Conservation (phyloP, 768 basidiomycete genomes). For the Rhizopogon vinicolor region DNA sequence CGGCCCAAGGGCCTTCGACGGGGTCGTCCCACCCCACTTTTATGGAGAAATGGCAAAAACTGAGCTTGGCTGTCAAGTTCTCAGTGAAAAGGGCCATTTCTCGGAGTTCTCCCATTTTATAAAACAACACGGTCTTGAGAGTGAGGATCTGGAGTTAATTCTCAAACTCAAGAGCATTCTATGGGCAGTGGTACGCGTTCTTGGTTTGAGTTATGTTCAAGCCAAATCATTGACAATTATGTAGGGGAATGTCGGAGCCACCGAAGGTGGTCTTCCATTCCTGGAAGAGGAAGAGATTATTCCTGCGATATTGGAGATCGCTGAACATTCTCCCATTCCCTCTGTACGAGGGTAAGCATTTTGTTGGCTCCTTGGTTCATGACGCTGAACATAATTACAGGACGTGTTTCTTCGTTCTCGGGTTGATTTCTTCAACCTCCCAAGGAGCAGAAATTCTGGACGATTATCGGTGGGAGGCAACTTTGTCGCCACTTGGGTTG, state of each 20-base stretch:
- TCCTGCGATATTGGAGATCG: constrained; percentile 85
- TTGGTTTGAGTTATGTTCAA: not conserved
- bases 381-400: constrained; percentile 36
- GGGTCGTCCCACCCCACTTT: constrained; percentile 90
- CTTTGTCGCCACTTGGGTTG: constrained; percentile 75
- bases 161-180: constrained; percentile 90
- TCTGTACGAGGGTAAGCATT: constrained; percentile 86
- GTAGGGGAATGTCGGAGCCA: constrained; percentile 92
- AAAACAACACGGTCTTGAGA: constrained; percentile 80
- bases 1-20: constrained; percentile 63
- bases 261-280: constrained; percentile 87
- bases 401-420: constrained; percentile 94
- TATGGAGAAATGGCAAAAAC: constrained; percentile 99
- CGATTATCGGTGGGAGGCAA: constrained; percentile 92
- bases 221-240: not conserved
- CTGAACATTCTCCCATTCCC: constrained; percentile 82
- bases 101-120: constrained; percentile 88
- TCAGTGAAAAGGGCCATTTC: constrained; percentile 90
- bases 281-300: constrained; percentile 95
- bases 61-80: constrained; percentile 85
- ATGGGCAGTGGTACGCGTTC: constrained; percentile 85
- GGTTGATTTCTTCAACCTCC: constrained; percentile 85
- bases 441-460: constrained; percentile 92
- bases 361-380: not conserved
- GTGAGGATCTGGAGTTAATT: constrained; percentile 78